Percentiles rank a stretch among this genome's conserved stretches.
Evolutionary conservation across 108 stramenopile genomes (phyloP).

Genomic region (Bacterosira constricta): DNA sequence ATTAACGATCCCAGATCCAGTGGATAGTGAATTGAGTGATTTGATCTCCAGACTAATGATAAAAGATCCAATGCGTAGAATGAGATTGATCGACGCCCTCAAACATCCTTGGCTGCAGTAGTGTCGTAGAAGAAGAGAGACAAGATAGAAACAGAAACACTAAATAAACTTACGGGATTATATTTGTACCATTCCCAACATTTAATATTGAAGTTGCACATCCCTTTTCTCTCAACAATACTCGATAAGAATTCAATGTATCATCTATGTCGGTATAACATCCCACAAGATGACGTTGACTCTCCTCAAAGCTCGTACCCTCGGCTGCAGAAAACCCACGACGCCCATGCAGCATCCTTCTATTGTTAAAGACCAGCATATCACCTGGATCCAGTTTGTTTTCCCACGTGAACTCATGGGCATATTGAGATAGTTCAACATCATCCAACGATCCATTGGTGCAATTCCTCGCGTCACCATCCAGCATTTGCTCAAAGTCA

Average conservation of each 20-base stretch:
- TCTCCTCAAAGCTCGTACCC: conserved; percentile 25
- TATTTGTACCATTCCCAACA: conserved; percentile 49
- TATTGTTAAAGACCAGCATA: conserved; percentile 80
- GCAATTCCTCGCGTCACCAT: neutral
- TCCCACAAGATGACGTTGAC: conserved; percentile 74
- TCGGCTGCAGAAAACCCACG: conserved; percentile 46
- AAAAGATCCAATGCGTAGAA: conserved; percentile 41
- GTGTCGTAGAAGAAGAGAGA: too few species aligned
- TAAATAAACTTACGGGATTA: conserved; percentile 33
- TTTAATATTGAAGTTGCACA: conserved; percentile 21
- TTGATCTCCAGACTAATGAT: conserved; percentile 46
- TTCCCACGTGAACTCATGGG: conserved; percentile 71
- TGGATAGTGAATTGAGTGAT: conserved; percentile 3
- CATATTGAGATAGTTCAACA: conserved; percentile 49
- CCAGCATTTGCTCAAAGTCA: conserved; percentile 66
- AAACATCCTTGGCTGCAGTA: conserved; percentile 24
- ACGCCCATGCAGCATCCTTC: conserved; percentile 82
- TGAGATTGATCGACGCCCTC: conserved; percentile 5
- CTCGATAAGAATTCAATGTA: conserved; percentile 65
- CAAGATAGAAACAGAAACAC: too few species aligned
- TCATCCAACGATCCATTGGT: neutral
- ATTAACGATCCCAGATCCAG: conserved; percentile 46
- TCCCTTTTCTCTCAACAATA: conserved; percentile 37
- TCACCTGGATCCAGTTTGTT: conserved; percentile 55
- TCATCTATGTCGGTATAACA: conserved; percentile 82